Base-by-base conservation (phyloP, 345 rosid species). In the Gossypium stocksii region DNA sequence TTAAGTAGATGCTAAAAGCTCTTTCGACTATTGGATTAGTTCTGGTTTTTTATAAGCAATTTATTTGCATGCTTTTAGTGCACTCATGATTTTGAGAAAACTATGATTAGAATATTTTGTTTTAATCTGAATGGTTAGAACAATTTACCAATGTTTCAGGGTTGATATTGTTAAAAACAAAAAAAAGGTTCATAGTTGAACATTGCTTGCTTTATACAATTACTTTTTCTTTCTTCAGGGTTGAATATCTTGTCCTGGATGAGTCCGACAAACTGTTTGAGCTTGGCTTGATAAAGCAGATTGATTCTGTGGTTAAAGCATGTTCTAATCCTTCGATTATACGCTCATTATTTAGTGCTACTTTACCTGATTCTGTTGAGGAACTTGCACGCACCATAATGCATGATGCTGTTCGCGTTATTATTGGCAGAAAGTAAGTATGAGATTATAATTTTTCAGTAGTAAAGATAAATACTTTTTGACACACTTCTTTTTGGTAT, bases 201-300 rank as follows among this genome's bases (percentile, higher is more conserved):
- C 60, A 59, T 8, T 73, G 70, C 71, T 65, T 78, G 59, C 46
- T 25, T 20, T 4, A 71, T 38, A 25, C 62, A 62, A 65, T 25
- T 23, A 5, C 41, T 72, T 48, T 66, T 25, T 34, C 54, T 43
- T 49, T 72, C 23, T 76, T 77, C 85, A 95, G 98, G 93, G 98
- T 91, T 15, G 94, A 95, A 81, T 91, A 84, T 81, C 97, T 95
- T 68, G 96, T 95, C 81, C 87, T 95, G 66, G 99, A 95, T 84
- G 99, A 95, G 85, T 90, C 98, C 34, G 99, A 93, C 83, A 95
- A 95, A 85, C 86, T 95, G n/a, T 95, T 95, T 77, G 98, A 95
- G 85, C 90, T 84, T 70, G 90, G 94, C 83, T 79, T 95, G 78
- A 73, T 95, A 63, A 88, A 90, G 87, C 94, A 95, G 86, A 93